Base-by-base conservation (phyloP, 2,329 filamentous ascomycete species). In the Fusarium sarcochroum region DNA sequence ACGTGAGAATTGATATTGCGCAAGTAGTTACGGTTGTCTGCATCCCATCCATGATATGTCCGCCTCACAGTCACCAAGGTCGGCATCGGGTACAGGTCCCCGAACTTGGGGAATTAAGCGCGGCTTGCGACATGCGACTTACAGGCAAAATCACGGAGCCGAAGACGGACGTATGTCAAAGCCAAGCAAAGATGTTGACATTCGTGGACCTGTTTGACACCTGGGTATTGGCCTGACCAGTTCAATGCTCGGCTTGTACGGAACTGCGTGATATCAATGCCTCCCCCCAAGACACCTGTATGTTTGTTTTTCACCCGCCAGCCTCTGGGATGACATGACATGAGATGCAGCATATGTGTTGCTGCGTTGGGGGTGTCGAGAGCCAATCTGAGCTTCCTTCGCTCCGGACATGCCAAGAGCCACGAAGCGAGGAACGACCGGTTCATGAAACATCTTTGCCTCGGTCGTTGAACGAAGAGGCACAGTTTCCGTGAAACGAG, bases 201-300 rank as follows among this genome's bases (percentile, higher is more conserved):
- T 38, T 18, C 25, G n/a, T 40, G 45, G 23, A n/a, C 27, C 32
- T 51, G 40, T 44, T 53, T 51, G 60, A 44, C 47, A 71, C 70
- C 68, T 66, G 66, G 61, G 55, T 70, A 56, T 73, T 72, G 69
- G 58, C 69, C 64, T 65, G 57, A 21, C 53, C 53, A 63, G 34
- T 37, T 55, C 46, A 63, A 48, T 50, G 23, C 27, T 40, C 35
- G 21, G 51, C 44, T 57, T 35, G 46, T 32, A 30, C 37, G 38
- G 38, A 32, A 41, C 30, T 46, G 48, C 25, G 48, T 40, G 59
- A 38, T 35, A 65, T 48, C 49, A 46, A 56, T 14, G 13, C 14
- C 21, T 23, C 17, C 14, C 27, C 37, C 34, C 41, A 37, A 38
- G 27, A 30, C 20, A 32, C 38, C 42, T 45, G 10, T 27, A 25